phyloP scores from a whole-genome alignment of 306 rosid genomes.

The Bauhinia variegata region DNA sequence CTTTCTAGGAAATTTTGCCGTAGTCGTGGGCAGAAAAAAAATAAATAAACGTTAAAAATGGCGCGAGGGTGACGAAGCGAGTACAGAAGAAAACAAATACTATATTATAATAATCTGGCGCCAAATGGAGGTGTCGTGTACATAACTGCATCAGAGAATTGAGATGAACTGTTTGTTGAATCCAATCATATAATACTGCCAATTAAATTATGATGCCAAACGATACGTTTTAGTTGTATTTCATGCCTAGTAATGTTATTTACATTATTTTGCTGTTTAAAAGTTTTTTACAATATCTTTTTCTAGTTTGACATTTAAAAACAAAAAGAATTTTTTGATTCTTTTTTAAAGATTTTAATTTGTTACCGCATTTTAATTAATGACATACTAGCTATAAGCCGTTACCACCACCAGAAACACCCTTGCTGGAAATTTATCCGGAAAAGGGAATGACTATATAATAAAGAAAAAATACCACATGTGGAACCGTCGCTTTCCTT shows the following conservation, averaged over 20 bases:
- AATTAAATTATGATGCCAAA: neutral
- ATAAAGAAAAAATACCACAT: slow-evolving; percentile 28
- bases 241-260: too few relatives aligned
- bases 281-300: too few relatives aligned
- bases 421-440: slow-evolving; percentile 31
- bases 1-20: too few relatives aligned
- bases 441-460: slow-evolving; percentile 30
- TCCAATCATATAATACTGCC: neutral
- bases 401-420: slow-evolving; percentile 21
- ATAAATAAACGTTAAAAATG: neutral
- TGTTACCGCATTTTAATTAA: neutral
- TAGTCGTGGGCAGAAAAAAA: too few relatives aligned
- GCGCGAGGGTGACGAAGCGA: neutral
- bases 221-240: too few relatives aligned
- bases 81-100: neutral
- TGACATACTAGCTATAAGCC: slow-evolving; percentile 7
- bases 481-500: slow-evolving; percentile 24
- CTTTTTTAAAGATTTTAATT: neutral
- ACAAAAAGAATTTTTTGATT: too few relatives aligned
- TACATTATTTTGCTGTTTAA: too few relatives aligned
- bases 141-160: slow-evolving; percentile 10
- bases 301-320: neutral
- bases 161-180: slow-evolving; percentile 38
- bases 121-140: slow-evolving; percentile 60
- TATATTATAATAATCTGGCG: too few relatives aligned